Base-by-base conservation (phyloP, 495 filamentous ascomycete species). In the Neurospora sp. region DNA sequence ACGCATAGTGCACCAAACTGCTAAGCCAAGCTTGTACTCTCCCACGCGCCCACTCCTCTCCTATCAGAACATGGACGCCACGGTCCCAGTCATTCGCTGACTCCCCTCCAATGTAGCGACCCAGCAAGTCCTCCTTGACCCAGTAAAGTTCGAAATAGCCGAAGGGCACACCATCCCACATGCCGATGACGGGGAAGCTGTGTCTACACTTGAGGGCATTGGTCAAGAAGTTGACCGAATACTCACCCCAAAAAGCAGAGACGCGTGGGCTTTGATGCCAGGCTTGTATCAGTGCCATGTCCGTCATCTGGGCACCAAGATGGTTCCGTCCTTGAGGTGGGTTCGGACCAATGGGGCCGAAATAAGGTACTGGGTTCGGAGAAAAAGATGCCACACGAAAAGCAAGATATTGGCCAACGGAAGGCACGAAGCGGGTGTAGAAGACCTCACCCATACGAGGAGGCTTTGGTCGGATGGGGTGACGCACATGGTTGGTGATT, bases 91-190 rank as follows among this genome's bases (percentile, higher is more conserved):
- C 90, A 35, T 88, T 88, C 2, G 89, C 88, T 5, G 83, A 83
- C 41, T 82, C 82, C 0, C 86, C 73, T 1, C 88, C 87, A 39
- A 95, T 78, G 69, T 91, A 82, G 38, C 85, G 85, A 0, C 92
- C 93, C 31, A 99, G 78, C 2, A 82, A 81, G 78, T 98, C 96
- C 79, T 99, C 96, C 76, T 97, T 97, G 3, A 96, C 94, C 96
- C 96, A 99, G 83, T 99, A 99, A 45, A 99, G 87, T 83, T 99
- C 96, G 78, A 99, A 97, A 76, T 96, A 99, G 0, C 96, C 96
- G 81, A 98, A 99, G 0, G 96, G 96, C 72, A 94, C 91, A 3
- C 93, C 94, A 70, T 97, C 93, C 94, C 94, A 99, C 83, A 92
- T 90, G 39, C 93, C 96, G 75, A 99, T 95, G 2, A 90, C 92